Percentiles rank a stretch among this genome's conserved stretches.
Evolutionary conservation across 73 alveolate genomes (phyloP).

Genomic region (Paramecium pentaurelia): DNA sequence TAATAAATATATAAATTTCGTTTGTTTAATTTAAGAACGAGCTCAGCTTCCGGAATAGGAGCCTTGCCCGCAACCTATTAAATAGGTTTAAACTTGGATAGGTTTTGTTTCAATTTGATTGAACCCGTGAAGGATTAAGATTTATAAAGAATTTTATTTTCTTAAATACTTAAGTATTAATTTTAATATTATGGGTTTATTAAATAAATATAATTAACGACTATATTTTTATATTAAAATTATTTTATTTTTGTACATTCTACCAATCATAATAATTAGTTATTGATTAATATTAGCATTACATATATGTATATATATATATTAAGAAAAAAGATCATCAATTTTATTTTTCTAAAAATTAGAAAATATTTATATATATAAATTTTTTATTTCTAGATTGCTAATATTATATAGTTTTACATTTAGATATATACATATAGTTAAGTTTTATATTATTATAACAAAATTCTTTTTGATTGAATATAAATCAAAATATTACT

Average conservation of each 20-base stretch:
- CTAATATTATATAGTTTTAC: too few species aligned
- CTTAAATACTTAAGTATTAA: neutral
- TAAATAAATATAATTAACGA: neutral
- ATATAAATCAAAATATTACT: neutral
- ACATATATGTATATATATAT: too few species aligned
- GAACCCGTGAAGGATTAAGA: neutral
- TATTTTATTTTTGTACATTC: too few species aligned
- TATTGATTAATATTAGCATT: too few species aligned
- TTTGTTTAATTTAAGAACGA: neutral
- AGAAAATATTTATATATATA: too few species aligned
- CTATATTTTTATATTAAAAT: neutral
- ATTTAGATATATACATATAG: too few species aligned
- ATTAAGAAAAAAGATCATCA: too few species aligned
- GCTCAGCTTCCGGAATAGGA: slow-evolving; percentile 51
- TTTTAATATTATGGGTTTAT: neutral
- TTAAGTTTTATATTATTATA: too few species aligned
- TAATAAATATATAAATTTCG: neutral
- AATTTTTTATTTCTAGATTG: too few species aligned
- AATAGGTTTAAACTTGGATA: slow-evolving; percentile 43
- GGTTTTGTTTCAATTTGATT: neutral
- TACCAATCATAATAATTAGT: too few species aligned
- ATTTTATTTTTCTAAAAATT: too few species aligned
- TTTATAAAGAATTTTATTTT: neutral
- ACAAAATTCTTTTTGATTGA: neutral
- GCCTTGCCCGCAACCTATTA: slow-evolving; percentile 55